Conservation (phyloP, 129 eudicot species). For the Ambrosia trifida region DNA sequence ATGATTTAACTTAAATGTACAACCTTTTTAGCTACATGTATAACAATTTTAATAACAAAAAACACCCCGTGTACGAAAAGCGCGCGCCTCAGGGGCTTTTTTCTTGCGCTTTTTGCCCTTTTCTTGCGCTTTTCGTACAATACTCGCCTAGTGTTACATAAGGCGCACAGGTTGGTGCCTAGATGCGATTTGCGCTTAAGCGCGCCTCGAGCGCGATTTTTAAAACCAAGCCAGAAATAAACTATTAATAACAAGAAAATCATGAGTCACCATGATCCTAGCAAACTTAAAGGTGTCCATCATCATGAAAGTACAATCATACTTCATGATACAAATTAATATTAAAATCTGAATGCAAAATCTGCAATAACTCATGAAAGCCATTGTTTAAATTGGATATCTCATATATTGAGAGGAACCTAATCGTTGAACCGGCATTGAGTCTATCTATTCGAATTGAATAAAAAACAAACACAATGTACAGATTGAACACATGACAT, state of each 20-base stretch:
- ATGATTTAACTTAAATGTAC: no score
- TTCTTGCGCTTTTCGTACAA: no score
- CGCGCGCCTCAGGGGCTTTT: no score
- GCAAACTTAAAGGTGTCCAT: conserved; percentile 1
- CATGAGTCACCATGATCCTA: background rate
- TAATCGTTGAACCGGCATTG: background rate
- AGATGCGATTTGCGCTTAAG: no score
- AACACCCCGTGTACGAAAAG: no score
- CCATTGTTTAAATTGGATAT: background rate
- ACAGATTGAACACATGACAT: background rate
- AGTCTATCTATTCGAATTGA: background rate
- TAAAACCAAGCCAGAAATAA: conserved; percentile 11
- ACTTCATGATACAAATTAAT: background rate
- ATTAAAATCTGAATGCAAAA: conserved; percentile 8
- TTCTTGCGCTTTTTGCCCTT: no score
- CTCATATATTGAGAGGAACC: background rate
- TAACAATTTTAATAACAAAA: no score
- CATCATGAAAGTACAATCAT: background rate
- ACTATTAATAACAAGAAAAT: conserved; percentile 19
- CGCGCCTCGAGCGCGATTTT: no score
- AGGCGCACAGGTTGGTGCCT: no score
- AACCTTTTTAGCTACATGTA: no score
- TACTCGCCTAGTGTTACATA: no score
- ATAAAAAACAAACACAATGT: background rate
- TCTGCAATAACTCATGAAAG: background rate